phyloP scores from a whole-genome alignment of 2,329 filamentous ascomycete genomes.

The Pyricularia pennisetigena region DNA sequence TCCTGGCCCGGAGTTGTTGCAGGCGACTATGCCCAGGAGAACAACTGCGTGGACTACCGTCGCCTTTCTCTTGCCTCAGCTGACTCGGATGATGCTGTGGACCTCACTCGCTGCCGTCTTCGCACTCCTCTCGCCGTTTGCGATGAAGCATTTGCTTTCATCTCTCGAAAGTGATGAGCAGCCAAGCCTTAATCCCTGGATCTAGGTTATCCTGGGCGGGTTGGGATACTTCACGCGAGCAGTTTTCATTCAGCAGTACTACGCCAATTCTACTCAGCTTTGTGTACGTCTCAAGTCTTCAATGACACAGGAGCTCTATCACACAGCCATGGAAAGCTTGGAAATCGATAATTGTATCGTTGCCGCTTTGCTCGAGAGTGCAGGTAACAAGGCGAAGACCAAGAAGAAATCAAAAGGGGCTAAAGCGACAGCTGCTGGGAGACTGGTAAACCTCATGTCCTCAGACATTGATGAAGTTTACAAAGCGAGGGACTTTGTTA shows the following conservation, averaged over 20 bases:
- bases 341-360: conserved; percentile 46
- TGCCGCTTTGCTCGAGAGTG: conserved; percentile 23
- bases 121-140: conserved; percentile 42
- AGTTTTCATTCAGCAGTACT: conserved; percentile 43
- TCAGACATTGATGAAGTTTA: conserved; percentile 47
- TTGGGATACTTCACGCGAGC: conserved; percentile 37
- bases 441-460: conserved; percentile 33
- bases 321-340: conserved; percentile 43
- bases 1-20: neutral
- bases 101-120: conserved; percentile 24
- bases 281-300: conserved; percentile 45
- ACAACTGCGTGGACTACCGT: conserved; percentile 35
- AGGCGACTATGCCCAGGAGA: conserved; percentile 6
- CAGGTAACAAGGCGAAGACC: conserved; percentile 7
- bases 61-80: conserved; percentile 30
- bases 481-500: conserved; percentile 37
- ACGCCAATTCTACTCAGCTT: conserved; percentile 46
- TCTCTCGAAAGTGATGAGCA: conserved; percentile 36
- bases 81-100: conserved; percentile 35
- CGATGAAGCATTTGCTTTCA: conserved; percentile 41
- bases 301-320: conserved; percentile 48
- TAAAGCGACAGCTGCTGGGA: conserved; percentile 13
- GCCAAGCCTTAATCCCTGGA: conserved; percentile 34
- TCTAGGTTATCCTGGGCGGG: conserved; percentile 36
- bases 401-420: conserved; percentile 12